Conservation (phyloP, 768 basidiomycete species). For the Lactifluus piperatus region DNA sequence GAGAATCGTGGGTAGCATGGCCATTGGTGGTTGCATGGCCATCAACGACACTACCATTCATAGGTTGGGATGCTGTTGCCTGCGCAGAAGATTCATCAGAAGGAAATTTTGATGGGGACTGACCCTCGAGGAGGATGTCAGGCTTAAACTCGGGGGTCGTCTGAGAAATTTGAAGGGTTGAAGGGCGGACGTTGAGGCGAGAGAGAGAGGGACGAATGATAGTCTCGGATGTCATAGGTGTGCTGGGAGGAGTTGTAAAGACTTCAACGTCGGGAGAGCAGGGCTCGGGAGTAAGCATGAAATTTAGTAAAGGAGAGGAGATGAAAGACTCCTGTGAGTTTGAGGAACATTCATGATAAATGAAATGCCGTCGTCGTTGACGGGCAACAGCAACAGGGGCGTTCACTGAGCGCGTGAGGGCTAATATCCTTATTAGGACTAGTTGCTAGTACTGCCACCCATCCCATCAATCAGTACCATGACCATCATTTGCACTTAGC, state of each 20-base stretch:
- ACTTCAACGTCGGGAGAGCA: slow-evolving; percentile 29
- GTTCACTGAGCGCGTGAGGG: too few relatives aligned
- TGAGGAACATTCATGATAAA: too few relatives aligned
- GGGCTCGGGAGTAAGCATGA: slow-evolving; percentile 4
- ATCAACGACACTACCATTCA: not conserved
- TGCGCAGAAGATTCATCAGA: not conserved
- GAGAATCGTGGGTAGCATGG: not conserved
- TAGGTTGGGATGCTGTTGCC: not conserved
- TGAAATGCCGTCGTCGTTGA: too few relatives aligned
- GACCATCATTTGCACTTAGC: too few relatives aligned
- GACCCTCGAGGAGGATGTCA: slow-evolving; percentile 31
- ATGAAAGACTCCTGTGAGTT: too few relatives aligned
- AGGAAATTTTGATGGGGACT: slow-evolving; percentile 24
- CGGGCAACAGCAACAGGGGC: too few relatives aligned
- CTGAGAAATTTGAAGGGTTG: slow-evolving; percentile 29
- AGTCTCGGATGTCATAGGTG: slow-evolving; percentile 26
- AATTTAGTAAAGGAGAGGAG: not conserved
- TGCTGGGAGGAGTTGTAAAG: slow-evolving; percentile 38
- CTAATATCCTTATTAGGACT: too few relatives aligned
- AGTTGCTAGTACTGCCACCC: too few relatives aligned
- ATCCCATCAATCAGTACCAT: too few relatives aligned
- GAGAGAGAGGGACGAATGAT: slow-evolving; percentile 33
- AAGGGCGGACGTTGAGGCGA: slow-evolving; percentile 29
- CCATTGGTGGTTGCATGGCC: not conserved
- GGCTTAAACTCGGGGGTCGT: slow-evolving; percentile 27